phyloP scores from a whole-genome alignment of 768 basidiomycete genomes.

The Auriculariales sp. region DNA sequence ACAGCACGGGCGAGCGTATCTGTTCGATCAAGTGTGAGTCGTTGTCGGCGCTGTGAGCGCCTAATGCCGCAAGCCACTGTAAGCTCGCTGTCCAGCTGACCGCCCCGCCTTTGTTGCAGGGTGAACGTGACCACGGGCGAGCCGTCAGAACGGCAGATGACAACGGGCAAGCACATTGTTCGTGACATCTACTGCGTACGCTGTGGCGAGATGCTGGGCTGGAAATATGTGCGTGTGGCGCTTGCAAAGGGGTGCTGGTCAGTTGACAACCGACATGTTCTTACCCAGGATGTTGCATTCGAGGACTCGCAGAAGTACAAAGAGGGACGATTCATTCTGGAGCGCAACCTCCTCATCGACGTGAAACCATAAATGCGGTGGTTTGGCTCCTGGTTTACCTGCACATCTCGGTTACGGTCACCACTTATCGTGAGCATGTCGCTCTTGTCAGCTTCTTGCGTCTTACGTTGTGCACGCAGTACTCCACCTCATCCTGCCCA shows the following conservation, averaged over 20 bases:
- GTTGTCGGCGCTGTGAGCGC: no score
- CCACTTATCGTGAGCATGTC: no score
- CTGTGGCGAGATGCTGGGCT: slow-evolving; percentile 75
- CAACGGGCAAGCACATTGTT: slow-evolving; percentile 91
- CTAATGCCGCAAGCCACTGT: no score
- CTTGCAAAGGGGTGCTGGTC: neutral
- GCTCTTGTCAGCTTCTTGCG: no score
- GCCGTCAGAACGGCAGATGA: slow-evolving; percentile 87
- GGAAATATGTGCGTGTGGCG: slow-evolving; percentile 84
- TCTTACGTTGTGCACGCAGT: no score
- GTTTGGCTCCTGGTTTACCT: no score
- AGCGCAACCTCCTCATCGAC: slow-evolving; percentile 78
- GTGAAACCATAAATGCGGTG: no score
- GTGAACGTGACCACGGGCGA: slow-evolving; percentile 88
- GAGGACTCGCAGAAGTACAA: slow-evolving; percentile 91
- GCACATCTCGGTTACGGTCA: no score
- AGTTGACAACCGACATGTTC: neutral
- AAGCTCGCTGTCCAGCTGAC: no score
- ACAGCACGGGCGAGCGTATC: slow-evolving; percentile 88
- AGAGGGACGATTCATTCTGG: slow-evolving; percentile 96
- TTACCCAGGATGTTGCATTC: slow-evolving; percentile 70
- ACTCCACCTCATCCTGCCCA: no score
- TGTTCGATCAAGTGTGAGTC: slow-evolving; percentile 86
- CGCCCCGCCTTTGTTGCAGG: slow-evolving; percentile 27
- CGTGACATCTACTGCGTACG: slow-evolving; percentile 91